Evolutionary conservation across 108 stramenopile genomes (phyloP).

Genomic region (Nitzschia sp.): DNA sequence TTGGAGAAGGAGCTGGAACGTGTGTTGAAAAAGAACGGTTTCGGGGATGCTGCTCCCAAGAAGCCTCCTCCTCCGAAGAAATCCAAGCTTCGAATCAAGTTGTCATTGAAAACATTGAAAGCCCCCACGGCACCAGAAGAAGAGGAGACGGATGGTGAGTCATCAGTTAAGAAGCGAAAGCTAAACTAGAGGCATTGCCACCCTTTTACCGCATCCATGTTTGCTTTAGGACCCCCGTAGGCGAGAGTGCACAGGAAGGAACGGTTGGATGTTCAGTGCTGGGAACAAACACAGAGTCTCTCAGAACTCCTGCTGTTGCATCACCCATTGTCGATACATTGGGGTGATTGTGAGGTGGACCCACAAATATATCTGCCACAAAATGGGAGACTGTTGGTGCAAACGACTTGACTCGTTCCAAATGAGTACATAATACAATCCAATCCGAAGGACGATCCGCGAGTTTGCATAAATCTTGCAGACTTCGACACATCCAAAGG

Average conservation of each 20-base stretch:
- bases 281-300: constrained; percentile 24
- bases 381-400: constrained; percentile 83
- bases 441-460: constrained; percentile 22
- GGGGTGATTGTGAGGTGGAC: constrained; percentile 16
- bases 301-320: constrained; percentile 32
- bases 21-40: constrained; percentile 76
- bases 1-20: constrained; percentile 75
- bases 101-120: constrained; percentile 47
- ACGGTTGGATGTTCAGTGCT: constrained; percentile 11
- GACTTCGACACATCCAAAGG: constrained; percentile 56
- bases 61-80: constrained; percentile 32
- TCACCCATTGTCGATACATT: neutral
- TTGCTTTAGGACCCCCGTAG: constrained; percentile 63
- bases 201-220: constrained; percentile 60
- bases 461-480: constrained; percentile 16
- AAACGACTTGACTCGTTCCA: constrained; percentile 92
- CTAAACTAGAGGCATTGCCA: constrained; percentile 1
- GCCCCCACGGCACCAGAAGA: neutral
- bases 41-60: constrained; percentile 38
- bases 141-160: neutral
- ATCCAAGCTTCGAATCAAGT: constrained; percentile 55
- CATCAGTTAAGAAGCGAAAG: constrained; percentile 10
- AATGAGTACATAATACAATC: constrained; percentile 65
- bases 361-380: constrained; percentile 86
- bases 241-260: constrained; percentile 73